phyloP scores from a whole-genome alignment of 2,329 filamentous ascomycete genomes.

The Talaromyces islandicus region DNA sequence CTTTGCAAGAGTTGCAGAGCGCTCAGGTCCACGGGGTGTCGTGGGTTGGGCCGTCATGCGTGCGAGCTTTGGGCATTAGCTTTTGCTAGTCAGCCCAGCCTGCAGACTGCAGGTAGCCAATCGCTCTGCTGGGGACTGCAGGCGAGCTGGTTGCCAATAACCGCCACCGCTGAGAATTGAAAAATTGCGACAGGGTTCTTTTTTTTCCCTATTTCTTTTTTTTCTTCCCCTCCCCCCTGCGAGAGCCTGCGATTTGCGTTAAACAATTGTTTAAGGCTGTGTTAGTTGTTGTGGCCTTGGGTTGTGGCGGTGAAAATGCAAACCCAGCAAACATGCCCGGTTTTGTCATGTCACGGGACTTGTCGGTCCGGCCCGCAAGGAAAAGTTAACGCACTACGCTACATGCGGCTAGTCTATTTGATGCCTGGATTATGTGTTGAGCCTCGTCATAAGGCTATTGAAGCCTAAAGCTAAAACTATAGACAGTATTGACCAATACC shows the following conservation, averaged over 20 bases:
- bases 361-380: constrained; percentile 7
- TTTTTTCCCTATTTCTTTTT: neutral
- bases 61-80: constrained; percentile 26
- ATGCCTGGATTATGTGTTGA: neutral
- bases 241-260: neutral
- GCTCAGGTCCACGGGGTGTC: neutral
- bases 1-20: neutral
- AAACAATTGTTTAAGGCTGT: neutral
- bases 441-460: neutral
- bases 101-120: constrained; percentile 3
- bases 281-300: neutral
- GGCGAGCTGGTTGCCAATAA: neutral
- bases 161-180: neutral
- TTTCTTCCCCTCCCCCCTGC: no score
- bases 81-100: neutral
- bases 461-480: neutral
- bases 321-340: constrained; percentile 3
- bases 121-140: neutral
- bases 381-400: neutral
- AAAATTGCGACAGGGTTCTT: neutral
- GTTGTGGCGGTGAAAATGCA: neutral
- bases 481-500: neutral
- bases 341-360: constrained; percentile 9
- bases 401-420: neutral
- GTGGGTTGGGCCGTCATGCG: constrained; percentile 33